Evolutionary conservation across 2,329 filamentous ascomycete species (phyloP).

Genomic region (Huntiella bhutanensis): DNA sequence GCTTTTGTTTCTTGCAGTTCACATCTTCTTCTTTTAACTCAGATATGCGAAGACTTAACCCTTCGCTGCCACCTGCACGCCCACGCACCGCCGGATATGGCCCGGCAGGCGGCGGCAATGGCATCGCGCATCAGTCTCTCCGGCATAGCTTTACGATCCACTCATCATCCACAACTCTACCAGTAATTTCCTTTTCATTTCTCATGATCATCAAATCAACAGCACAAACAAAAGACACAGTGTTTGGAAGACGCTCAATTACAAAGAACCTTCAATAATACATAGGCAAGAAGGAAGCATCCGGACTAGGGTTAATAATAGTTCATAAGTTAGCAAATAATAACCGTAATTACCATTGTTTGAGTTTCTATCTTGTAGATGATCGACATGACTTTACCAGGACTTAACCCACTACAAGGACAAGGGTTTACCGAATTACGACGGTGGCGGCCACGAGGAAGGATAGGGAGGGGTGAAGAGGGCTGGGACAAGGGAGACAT

Average conservation of each 20-base stretch:
- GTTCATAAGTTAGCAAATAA: no score
- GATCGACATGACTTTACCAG: no score
- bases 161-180: conserved; percentile 1
- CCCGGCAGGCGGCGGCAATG: neutral
- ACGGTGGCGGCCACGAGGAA: no score
- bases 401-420: no score
- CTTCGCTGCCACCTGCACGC: conserved; percentile 5
- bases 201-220: neutral
- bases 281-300: no score
- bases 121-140: neutral
- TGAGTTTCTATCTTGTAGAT: no score
- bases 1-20: neutral
- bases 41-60: conserved; percentile 7
- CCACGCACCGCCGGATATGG: conserved; percentile 3
- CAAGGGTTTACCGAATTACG: no score
- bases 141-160: neutral
- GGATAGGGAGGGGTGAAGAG: no score
- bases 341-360: no score
- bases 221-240: neutral
- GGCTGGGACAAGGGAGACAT: no score
- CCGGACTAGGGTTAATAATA: no score
- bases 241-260: neutral
- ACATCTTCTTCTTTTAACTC: conserved; percentile 5
- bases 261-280: no score
- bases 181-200: conserved; percentile 1